Base-by-base conservation (phyloP, 345 rosid species). In the Populus simonii region DNA sequence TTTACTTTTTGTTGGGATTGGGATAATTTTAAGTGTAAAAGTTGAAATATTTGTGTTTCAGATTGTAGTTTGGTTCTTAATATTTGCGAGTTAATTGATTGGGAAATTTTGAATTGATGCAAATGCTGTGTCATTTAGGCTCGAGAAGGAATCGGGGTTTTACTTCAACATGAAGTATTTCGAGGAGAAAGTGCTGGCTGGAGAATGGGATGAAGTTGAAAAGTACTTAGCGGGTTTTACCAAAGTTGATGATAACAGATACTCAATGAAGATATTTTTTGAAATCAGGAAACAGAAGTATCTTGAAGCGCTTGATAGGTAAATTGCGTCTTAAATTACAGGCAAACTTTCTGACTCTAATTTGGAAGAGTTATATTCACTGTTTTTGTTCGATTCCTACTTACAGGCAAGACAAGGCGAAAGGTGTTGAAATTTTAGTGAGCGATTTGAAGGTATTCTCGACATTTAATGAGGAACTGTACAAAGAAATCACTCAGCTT, bases 221-320 rank as follows among this genome's bases (percentile, higher is more conserved):
- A 90, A 90, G 75, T 89, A 90, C 79, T 79, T 90, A 74, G 45
- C 93, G 0, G 93, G 93, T 35, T 90, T 82, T 78, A 90, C 93
- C 23, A 90, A 90, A 86, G 92, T 90, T 8, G 91, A 90, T 3
- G 93, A 90, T 79, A 90, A 90, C 77, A 78, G 92, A 68, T 89
- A 88, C 83, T 92, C 97, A 17, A 90, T 90, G 94, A 92, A 92
- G 86, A 92, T 92, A 77, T 92, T 92, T 81, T 92, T 92, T 81
- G 97, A 92, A 82, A 92, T 92, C 79, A 87, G 94, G 86, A 91
- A 92, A 90, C 97, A 92, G 72, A 92, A 92, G 84, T 92, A 92
- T 85, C 92, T 92, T 13, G 97, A 92, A 84, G 97, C 97, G 7
- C 93, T 92, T 59, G 97, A 92, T 85, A 82, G 91, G 97, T 92